phyloP scores from a whole-genome alignment of 1,139 yeast species.

The Debaryomycetaceae sp. region DNA sequence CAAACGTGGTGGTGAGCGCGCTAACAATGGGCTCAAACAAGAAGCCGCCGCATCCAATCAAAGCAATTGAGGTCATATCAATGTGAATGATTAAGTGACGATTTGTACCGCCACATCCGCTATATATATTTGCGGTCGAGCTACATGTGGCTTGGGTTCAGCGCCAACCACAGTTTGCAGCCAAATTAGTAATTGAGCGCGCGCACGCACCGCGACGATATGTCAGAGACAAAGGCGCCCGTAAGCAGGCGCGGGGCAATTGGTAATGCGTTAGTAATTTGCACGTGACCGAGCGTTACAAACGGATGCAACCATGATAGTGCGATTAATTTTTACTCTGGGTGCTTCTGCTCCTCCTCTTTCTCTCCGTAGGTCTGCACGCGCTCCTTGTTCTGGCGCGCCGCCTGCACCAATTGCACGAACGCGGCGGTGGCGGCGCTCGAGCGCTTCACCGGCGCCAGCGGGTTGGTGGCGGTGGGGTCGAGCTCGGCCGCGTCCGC shows the following conservation, averaged over 20 bases:
- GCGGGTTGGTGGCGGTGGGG: constrained; percentile 13
- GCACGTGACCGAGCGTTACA: too few species aligned
- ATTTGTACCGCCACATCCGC: too few species aligned
- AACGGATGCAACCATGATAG: too few species aligned
- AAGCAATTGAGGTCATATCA: constrained; percentile 29
- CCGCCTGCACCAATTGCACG: constrained; percentile 72
- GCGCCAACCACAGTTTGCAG: too few species aligned
- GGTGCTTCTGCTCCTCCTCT: constrained; percentile 2
- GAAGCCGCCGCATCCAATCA: constrained; percentile 51
- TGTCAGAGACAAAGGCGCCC: too few species aligned
- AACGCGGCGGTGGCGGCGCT: constrained; percentile 42
- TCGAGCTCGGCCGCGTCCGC: constrained; percentile 6
- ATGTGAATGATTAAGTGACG: constrained; percentile 1
- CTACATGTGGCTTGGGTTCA: too few species aligned
- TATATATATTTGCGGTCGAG: too few species aligned
- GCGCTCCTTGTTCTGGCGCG: constrained; percentile 61
- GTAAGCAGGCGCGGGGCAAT: too few species aligned
- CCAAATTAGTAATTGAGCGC: too few species aligned
- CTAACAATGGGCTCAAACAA: constrained; percentile 49
- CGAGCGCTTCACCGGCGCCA: constrained; percentile 9
- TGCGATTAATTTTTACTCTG: too few species aligned
- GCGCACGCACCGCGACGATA: too few species aligned
- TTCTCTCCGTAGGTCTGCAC: constrained; percentile 36
- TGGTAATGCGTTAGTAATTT: too few species aligned
- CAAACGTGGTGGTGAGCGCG: constrained; percentile 38